Percentiles rank a stretch among this genome's conserved stretches.
Conservation (phyloP, 768 basidiomycete genomes). For the Tulasnella sp. region DNA sequence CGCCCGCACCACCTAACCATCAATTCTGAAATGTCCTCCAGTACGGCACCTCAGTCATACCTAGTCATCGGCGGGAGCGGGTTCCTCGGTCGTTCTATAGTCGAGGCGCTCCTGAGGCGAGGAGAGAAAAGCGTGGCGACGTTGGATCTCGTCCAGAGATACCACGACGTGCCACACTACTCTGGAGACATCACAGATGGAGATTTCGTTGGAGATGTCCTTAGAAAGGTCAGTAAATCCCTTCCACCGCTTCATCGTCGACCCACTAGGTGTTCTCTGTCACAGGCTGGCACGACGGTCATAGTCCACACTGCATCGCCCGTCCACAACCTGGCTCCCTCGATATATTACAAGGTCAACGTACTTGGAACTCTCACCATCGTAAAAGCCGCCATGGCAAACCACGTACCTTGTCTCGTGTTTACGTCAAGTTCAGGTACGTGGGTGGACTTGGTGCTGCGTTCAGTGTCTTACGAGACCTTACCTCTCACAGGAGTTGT, state of each 20-base stretch:
- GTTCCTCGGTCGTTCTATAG: slow-evolving; percentile 84
- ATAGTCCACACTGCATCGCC: slow-evolving; percentile 95
- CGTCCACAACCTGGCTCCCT: slow-evolving; percentile 53
- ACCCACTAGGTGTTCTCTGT: background rate
- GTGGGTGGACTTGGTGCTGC: slow-evolving; percentile 44
- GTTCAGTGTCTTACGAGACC: background rate
- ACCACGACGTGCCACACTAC: slow-evolving; percentile 73
- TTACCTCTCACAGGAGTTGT: background rate
- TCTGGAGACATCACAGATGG: slow-evolving; percentile 80
- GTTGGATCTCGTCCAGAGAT: slow-evolving; percentile 86
- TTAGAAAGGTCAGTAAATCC: slow-evolving; percentile 42
- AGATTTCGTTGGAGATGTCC: slow-evolving; percentile 54
- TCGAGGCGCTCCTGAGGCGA: slow-evolving; percentile 68
- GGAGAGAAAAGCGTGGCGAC: slow-evolving; percentile 65
- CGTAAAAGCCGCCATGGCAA: slow-evolving; percentile 65
- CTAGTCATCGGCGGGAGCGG: slow-evolving; percentile 92
- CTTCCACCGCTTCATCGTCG: background rate
- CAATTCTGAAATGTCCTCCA: background rate
- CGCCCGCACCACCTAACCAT: background rate
- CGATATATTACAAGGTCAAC: slow-evolving; percentile 84
- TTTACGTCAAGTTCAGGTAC: slow-evolving; percentile 92
- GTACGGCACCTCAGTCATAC: slow-evolving; percentile 44
- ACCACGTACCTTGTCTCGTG: slow-evolving; percentile 73
- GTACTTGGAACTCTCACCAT: slow-evolving; percentile 82
- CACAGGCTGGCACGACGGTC: slow-evolving; percentile 68